Conservation (phyloP, 371 early-diverging fungal species). For the Mortierella sp. region DNA sequence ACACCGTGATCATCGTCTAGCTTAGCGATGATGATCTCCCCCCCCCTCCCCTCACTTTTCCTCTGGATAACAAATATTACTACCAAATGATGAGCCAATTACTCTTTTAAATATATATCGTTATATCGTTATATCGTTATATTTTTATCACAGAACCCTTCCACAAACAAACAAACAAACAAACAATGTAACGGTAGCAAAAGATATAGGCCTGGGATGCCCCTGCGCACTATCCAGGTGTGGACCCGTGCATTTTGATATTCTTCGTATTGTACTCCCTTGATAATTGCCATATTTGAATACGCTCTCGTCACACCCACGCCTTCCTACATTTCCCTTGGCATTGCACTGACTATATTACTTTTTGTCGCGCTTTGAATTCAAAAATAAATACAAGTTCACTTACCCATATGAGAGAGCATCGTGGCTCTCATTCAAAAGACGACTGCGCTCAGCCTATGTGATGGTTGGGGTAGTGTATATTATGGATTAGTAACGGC, state of each 20-base stretch:
- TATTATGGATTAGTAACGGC: not conserved
- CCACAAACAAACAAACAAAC: conserved; percentile 1
- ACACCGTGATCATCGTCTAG: too few relatives aligned
- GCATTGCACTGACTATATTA: not conserved
- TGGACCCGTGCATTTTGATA: conserved; percentile 6
- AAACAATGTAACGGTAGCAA: conserved; percentile 2
- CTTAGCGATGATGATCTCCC: too few relatives aligned
- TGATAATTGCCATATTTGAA: conserved; percentile 2
- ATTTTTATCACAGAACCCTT: too few relatives aligned
- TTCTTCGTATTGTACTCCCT: not conserved
- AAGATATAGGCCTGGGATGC: not conserved
- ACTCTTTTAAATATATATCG: too few relatives aligned
- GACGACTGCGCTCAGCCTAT: conserved; percentile 46
- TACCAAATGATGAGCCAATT: too few relatives aligned
- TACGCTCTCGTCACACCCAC: not conserved
- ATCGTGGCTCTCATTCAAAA: conserved; percentile 48
- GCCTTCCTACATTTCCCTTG: not conserved
- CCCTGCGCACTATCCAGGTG: not conserved
- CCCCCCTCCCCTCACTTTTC: too few relatives aligned
- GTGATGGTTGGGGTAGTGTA: not conserved
- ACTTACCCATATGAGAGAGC: conserved; percentile 46
- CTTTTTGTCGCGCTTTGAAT: conserved; percentile 18
- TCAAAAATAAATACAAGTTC: conserved; percentile 14
- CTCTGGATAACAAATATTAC: too few relatives aligned
- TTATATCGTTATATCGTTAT: too few relatives aligned